Conservation (phyloP, 305 asterid species). For the Solanum hybrid region DNA sequence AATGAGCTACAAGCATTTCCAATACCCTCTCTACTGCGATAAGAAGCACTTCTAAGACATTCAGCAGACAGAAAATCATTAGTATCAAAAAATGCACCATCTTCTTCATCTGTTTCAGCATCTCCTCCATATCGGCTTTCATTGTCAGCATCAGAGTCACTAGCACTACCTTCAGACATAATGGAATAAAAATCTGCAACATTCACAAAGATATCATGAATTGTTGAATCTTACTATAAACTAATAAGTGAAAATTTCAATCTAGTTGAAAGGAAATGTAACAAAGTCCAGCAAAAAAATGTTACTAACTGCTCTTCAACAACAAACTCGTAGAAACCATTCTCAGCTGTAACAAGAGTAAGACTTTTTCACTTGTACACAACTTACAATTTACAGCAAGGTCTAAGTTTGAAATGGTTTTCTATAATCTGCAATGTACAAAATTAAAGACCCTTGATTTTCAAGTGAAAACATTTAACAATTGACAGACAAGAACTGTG, state of each 20-base stretch:
- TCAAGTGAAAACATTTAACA: background rate
- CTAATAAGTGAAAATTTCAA: background rate
- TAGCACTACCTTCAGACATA: conserved; percentile 89
- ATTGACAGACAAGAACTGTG: background rate
- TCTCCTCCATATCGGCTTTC: conserved; percentile 79
- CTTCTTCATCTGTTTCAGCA: conserved; percentile 87
- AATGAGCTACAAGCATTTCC: conserved; percentile 42
- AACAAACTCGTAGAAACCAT: background rate
- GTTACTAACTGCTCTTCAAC: background rate
- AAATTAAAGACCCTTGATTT: background rate
- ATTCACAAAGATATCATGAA: conserved; percentile 1
- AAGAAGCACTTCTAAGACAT: conserved; percentile 80
- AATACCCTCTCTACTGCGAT: conserved; percentile 70
- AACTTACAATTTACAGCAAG: background rate
- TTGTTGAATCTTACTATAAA: background rate
- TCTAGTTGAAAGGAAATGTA: background rate
- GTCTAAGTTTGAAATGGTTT: background rate
- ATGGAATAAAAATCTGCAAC: conserved; percentile 87
- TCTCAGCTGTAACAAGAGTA: background rate
- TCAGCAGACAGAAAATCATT: conserved; percentile 83
- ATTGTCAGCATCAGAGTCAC: conserved; percentile 87
- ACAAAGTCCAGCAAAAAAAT: background rate
- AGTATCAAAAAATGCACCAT: conserved; percentile 72
- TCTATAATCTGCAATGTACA: background rate
- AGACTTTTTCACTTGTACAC: background rate